Evolutionary conservation across 2,329 filamentous ascomycete species (phyloP).

Genomic region (Albophoma yamanashiensis): DNA sequence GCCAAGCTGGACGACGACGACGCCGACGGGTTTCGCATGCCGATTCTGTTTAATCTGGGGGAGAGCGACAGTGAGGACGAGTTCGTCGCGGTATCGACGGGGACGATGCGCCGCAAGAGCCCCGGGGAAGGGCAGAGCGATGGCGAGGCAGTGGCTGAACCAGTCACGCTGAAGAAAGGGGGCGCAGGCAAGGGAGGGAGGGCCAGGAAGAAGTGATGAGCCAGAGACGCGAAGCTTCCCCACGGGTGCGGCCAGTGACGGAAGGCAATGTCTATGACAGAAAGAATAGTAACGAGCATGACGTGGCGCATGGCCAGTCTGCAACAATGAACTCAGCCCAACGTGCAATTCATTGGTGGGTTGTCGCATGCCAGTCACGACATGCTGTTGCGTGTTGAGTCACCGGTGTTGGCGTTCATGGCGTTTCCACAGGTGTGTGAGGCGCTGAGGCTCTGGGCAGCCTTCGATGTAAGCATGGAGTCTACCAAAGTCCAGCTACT

Average conservation of each 20-base stretch:
- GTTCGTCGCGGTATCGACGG: constrained; percentile 54
- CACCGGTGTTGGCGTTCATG: background rate
- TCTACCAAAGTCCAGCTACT: background rate
- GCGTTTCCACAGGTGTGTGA: background rate
- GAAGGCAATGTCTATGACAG: background rate
- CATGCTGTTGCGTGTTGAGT: background rate
- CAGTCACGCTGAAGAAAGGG: constrained; percentile 27
- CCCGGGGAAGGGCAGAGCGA: constrained; percentile 62
- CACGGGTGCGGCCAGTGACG: background rate
- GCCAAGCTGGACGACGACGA: constrained; percentile 49
- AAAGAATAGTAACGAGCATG: background rate
- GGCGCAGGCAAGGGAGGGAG: constrained; percentile 23
- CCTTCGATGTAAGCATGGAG: background rate
- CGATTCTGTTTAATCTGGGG: constrained; percentile 82
- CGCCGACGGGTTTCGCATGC: constrained; percentile 70
- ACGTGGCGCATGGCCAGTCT: background rate
- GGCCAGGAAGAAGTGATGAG: constrained; percentile 27
- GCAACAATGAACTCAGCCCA: background rate
- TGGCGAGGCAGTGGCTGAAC: constrained; percentile 38
- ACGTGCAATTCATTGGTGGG: background rate
- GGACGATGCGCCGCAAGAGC: constrained; percentile 81
- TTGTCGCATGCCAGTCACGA: background rate
- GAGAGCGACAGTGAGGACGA: constrained; percentile 96
- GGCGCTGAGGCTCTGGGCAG: background rate
- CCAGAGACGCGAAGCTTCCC: background rate